Evolutionary conservation across 2,329 filamentous ascomycete genomes (phyloP).

Genomic region (Fusarium xyrophilum): DNA sequence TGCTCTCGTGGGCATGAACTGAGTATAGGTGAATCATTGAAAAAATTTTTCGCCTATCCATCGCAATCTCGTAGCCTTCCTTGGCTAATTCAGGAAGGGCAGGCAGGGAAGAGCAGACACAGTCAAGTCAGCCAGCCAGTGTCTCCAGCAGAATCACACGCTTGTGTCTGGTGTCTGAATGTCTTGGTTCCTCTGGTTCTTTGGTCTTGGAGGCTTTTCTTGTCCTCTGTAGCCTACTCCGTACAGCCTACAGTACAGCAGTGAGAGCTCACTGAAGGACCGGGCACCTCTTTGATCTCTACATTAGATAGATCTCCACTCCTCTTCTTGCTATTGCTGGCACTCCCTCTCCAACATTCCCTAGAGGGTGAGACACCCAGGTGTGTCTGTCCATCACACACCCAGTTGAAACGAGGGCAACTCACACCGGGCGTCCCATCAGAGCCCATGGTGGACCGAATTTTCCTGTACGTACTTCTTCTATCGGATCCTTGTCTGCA

Average conservation of each 20-base stretch:
- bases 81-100: slow-evolving; percentile 11
- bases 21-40: slow-evolving; percentile 28
- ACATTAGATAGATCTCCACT: slow-evolving; percentile 17
- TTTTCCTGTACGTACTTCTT: slow-evolving; percentile 32
- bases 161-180: slow-evolving; percentile 37
- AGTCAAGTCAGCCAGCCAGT: slow-evolving; percentile 23
- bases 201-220: slow-evolving; percentile 16
- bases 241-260: neutral
- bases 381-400: slow-evolving; percentile 6
- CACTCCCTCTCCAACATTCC: slow-evolving; percentile 28
- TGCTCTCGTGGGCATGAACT: slow-evolving; percentile 30
- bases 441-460: slow-evolving; percentile 18
- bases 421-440: slow-evolving; percentile 32
- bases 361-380: slow-evolving; percentile 29
- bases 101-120: slow-evolving; percentile 11
- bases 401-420: slow-evolving; percentile 29
- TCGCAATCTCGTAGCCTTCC: slow-evolving; percentile 27
- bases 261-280: slow-evolving; percentile 12
- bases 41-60: slow-evolving; percentile 30
- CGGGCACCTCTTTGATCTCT: slow-evolving; percentile 21
- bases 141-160: slow-evolving; percentile 38
- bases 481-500: slow-evolving; percentile 26
- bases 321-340: neutral
- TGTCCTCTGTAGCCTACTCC: neutral
- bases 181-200: slow-evolving; percentile 28